These are phyloP conservation scores for Podospora pseudopauciseta DNA, from an alignment of 495 filamentous ascomycete genomes.

Conservation along the genomic window DNA sequence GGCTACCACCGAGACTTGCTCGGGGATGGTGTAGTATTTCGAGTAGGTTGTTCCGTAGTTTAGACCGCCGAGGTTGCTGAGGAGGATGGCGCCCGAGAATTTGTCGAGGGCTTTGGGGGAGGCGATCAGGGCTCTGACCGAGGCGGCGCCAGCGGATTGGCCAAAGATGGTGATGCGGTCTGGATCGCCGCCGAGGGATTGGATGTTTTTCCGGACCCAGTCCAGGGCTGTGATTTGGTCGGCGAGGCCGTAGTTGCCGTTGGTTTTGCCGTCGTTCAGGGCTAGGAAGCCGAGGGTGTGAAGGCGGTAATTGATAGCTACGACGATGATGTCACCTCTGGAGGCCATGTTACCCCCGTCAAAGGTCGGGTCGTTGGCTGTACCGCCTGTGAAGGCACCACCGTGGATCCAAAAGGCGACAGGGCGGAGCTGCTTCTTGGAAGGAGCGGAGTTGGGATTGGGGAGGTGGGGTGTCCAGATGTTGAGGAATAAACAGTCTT, in stretches of 20 bases:
- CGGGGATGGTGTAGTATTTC: constrained; percentile 45
- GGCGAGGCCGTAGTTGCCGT: constrained; percentile 53
- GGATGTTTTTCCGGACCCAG: constrained; percentile 61
- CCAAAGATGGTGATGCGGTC: constrained; percentile 57
- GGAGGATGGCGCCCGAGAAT: constrained; percentile 48
- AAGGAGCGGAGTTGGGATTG: constrained; percentile 20
- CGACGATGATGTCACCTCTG: constrained; percentile 55
- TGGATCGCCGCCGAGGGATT: constrained; percentile 58
- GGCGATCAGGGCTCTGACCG: constrained; percentile 51
- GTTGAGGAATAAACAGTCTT: constrained; percentile 55
- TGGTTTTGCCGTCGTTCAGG: constrained; percentile 43
- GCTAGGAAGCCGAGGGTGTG: constrained; percentile 59
- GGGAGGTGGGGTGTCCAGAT: constrained; percentile 53
- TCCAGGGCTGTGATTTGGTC: constrained; percentile 59
- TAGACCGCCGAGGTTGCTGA: constrained; percentile 49
- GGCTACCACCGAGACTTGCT: constrained; percentile 37
- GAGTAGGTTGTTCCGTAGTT: constrained; percentile 45
- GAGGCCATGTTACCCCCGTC: constrained; percentile 47
- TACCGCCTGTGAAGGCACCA: constrained; percentile 40
- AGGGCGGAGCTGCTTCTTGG: constrained; percentile 38
- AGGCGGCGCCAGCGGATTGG: constrained; percentile 53
- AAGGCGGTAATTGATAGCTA: constrained; percentile 64
- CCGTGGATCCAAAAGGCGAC: constrained; percentile 53
- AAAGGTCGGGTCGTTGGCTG: constrained; percentile 41
- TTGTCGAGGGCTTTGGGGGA: constrained; percentile 49